Conservation (phyloP, 495 filamentous ascomycete species). For the Aspergillus homomorphus region DNA sequence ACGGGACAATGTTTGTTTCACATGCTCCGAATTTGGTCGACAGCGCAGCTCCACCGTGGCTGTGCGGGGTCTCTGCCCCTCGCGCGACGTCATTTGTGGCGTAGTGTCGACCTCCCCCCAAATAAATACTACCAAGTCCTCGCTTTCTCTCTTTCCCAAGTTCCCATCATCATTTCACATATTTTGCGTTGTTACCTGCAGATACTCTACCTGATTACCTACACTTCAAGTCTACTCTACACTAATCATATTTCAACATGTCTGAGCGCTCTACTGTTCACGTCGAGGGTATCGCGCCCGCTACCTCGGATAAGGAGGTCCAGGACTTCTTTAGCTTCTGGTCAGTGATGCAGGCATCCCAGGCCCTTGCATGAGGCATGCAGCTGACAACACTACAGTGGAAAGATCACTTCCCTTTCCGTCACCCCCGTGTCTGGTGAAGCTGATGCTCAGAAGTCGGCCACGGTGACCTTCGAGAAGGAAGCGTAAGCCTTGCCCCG, state of each 20-base stretch:
- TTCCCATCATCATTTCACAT: not conserved
- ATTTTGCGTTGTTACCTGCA: not conserved
- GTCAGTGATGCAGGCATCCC: constrained; percentile 45
- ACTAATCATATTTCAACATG: constrained; percentile 33
- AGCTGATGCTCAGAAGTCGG: constrained; percentile 65
- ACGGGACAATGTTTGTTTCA: constrained; percentile 1
- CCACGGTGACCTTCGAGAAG: constrained; percentile 93
- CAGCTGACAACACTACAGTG: constrained; percentile 52
- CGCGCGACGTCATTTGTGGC: constrained; percentile 18
- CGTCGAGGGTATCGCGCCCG: constrained; percentile 73
- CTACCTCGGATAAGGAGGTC: constrained; percentile 85
- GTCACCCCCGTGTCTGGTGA: constrained; percentile 63
- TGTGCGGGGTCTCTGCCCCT: constrained; percentile 18
- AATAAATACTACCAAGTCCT: constrained; percentile 1
- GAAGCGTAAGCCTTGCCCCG: constrained; percentile 59
- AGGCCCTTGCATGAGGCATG: not conserved
- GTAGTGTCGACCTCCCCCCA: not conserved
- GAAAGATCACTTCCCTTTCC: constrained; percentile 82
- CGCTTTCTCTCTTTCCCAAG: not conserved
- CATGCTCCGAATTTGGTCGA: constrained; percentile 2
- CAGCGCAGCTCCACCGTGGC: constrained; percentile 20
- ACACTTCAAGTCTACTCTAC: not conserved
- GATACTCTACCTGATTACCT: not conserved
- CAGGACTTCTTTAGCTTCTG: constrained; percentile 99
- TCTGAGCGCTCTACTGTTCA: constrained; percentile 48